A percentile compares a stretch with the other conserved stretches of the same genome.
Conservation (phyloP, 805 yeast species). For the Cyberlindnera petersonii region DNA sequence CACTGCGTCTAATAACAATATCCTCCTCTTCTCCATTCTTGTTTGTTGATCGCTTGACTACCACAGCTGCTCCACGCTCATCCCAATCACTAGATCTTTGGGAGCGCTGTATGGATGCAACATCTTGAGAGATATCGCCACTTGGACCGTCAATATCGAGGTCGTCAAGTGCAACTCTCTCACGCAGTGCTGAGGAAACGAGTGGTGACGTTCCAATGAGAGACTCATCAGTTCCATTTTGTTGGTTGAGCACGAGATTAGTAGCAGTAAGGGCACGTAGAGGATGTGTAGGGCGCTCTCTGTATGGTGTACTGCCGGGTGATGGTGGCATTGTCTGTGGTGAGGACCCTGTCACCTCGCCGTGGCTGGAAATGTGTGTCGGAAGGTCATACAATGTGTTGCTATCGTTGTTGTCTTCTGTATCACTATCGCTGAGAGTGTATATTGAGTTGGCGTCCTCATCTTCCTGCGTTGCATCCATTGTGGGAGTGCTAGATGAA, state of each 20-base stretch:
- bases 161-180: conserved; percentile 3
- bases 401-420: background rate
- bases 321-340: conserved; percentile 23
- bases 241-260: conserved; percentile 22
- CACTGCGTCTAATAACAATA: conserved; percentile 49
- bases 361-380: conserved; percentile 25
- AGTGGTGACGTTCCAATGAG: conserved; percentile 17
- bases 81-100: conserved; percentile 11
- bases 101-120: background rate
- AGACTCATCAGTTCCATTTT: conserved; percentile 25
- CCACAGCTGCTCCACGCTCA: conserved; percentile 55
- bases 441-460: conserved; percentile 17
- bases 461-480: conserved; percentile 1
- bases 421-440: conserved; percentile 19
- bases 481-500: background rate
- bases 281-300: conserved; percentile 25
- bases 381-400: conserved; percentile 20
- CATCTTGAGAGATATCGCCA: conserved; percentile 5
- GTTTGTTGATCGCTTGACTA: conserved; percentile 41
- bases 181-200: conserved; percentile 6
- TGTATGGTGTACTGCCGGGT: conserved; percentile 23
- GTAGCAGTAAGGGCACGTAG: conserved; percentile 27
- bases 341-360: conserved; percentile 12
- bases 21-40: conserved; percentile 48
- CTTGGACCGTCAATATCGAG: conserved; percentile 1